These are phyloP conservation scores for Saccharomyces eubayanus DNA, from an alignment of 805 yeast genomes.

Conservation along the genomic window DNA sequence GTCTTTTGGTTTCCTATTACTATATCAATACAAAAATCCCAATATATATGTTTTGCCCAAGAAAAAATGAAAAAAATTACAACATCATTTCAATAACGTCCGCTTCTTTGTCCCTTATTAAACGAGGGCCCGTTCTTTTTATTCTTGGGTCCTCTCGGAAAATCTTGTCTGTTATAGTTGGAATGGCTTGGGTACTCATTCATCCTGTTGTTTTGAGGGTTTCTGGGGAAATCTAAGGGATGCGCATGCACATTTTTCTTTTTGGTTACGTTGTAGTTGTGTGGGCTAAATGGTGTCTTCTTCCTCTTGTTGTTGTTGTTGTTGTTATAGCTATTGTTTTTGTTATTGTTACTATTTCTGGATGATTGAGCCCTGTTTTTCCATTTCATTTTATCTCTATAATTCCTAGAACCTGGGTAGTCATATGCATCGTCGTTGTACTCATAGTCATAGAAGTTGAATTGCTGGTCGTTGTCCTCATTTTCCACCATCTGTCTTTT, in stretches of 20 bases:
- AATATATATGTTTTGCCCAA: constrained; percentile 15
- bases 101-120: constrained; percentile 4
- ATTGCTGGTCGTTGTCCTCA: constrained; percentile 8
- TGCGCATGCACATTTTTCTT: constrained; percentile 8
- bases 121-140: background rate
- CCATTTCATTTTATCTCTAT: constrained; percentile 6
- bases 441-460: constrained; percentile 22
- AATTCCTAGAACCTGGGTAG: constrained; percentile 4
- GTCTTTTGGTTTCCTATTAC: background rate
- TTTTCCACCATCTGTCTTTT: background rate
- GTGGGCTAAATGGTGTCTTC: background rate
- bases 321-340: constrained; percentile 9
- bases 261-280: constrained; percentile 10
- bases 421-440: constrained; percentile 22
- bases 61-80: background rate
- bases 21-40: constrained; percentile 18
- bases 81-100: background rate
- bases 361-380: constrained; percentile 8
- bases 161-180: background rate
- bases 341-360: constrained; percentile 16
- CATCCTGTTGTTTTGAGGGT: constrained; percentile 6
- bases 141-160: background rate
- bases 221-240: constrained; percentile 26
- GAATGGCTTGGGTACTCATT: constrained; percentile 3
- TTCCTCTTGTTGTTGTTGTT: constrained; percentile 3